Evolutionary conservation across 768 basidiomycete genomes (phyloP).

Genomic region (Kwoniella sp.): DNA sequence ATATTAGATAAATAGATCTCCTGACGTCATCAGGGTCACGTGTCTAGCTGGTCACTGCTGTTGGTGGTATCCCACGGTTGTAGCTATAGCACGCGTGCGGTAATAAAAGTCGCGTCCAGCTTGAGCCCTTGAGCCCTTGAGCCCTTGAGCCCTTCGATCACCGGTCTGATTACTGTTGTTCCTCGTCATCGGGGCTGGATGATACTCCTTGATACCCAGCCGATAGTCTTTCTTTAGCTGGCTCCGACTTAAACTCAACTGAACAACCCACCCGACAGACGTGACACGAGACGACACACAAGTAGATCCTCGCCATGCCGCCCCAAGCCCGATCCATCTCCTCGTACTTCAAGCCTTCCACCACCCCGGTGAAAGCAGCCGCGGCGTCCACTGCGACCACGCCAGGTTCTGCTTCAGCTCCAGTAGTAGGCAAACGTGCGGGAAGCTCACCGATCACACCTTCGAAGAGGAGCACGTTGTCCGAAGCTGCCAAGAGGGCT

Average conservation of each 20-base stretch:
- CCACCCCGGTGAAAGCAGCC: constrained; percentile 12
- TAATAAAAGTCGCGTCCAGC: neutral
- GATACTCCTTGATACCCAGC: neutral
- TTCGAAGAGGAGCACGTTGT: constrained; percentile 9
- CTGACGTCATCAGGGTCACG: too few species aligned
- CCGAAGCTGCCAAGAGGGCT: constrained; percentile 25
- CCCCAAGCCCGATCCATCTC: constrained; percentile 30
- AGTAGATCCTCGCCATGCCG: constrained; percentile 11
- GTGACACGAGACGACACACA: neutral
- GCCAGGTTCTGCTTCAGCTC: neutral
- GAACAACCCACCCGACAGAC: too few species aligned
- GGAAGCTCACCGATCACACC: constrained; percentile 15
- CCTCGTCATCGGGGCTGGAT: neutral
- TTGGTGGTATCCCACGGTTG: neutral
- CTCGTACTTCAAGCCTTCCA: constrained; percentile 34
- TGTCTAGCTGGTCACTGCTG: too few species aligned
- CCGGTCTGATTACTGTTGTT: neutral
- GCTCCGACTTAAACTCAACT: too few species aligned
- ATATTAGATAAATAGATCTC: too few species aligned
- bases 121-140: neutral
- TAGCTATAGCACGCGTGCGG: neutral
- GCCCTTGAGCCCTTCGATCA: neutral
- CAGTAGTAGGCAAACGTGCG: neutral
- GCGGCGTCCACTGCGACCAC: neutral
- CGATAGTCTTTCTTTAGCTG: too few species aligned